Conservation (phyloP, 495 filamentous ascomycete species). For the Lindgomyces ingoldianus region DNA sequence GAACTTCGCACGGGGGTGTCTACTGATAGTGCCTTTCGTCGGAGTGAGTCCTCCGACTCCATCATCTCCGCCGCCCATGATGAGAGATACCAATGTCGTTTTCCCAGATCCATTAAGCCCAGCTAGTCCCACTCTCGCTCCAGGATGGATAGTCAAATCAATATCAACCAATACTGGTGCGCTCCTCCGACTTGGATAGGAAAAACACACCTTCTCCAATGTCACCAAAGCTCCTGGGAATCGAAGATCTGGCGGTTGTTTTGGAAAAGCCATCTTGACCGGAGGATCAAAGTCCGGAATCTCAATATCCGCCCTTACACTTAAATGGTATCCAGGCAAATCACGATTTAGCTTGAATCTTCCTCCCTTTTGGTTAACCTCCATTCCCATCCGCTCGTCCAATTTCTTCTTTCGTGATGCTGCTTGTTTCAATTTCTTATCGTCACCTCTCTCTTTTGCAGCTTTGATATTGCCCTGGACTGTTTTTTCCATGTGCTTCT, state of each 20-base stretch:
- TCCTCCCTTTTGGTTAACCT: conserved; percentile 67
- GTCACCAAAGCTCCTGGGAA: conserved; percentile 73
- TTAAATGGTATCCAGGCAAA: conserved; percentile 59
- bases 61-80: conserved; percentile 48
- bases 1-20: conserved; percentile 65
- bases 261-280: conserved; percentile 55
- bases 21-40: conserved; percentile 57
- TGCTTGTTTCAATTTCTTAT: conserved; percentile 76
- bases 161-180: conserved; percentile 57
- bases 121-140: conserved; percentile 70
- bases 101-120: conserved; percentile 77
- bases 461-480: conserved; percentile 68
- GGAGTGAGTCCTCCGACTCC: conserved; percentile 46
- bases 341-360: conserved; percentile 80
- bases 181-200: conserved; percentile 50
- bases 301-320: conserved; percentile 64
- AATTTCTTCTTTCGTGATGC: conserved; percentile 78
- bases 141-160: conserved; percentile 64
- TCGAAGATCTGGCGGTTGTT: conserved; percentile 64
- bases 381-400: conserved; percentile 73
- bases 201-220: conserved; percentile 64
- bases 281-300: conserved; percentile 65
- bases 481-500: conserved; percentile 72
- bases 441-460: conserved; percentile 71
- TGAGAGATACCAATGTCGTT: conserved; percentile 64